phyloP scores from a whole-genome alignment of 345 rosid genomes.

The Gossypium bickii region DNA sequence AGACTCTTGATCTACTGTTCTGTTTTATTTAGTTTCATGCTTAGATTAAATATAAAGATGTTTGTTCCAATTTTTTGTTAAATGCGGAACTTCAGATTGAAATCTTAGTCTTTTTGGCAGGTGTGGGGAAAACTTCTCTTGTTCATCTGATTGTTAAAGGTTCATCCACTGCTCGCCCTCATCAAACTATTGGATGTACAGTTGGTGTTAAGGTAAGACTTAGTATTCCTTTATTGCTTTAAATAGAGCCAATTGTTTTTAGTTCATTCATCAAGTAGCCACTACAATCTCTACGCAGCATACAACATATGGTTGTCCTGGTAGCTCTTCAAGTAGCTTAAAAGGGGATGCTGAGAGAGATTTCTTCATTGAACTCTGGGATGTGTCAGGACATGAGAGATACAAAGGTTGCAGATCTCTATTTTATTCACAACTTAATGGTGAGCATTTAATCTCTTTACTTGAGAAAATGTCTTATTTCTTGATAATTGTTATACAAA shows the following conservation, averaged over 20 bases:
- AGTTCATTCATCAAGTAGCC: constrained; percentile 22
- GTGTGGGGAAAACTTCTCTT: constrained; percentile 94
- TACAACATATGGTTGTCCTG: constrained; percentile 60
- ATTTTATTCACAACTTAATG: constrained; percentile 90
- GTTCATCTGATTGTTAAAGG: constrained; percentile 85
- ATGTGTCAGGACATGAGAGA: constrained; percentile 96
- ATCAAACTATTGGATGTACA: constrained; percentile 95
- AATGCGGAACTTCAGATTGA: constrained; percentile 13
- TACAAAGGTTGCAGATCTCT: constrained; percentile 92
- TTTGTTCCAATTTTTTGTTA: constrained; percentile 1
- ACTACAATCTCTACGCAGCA: constrained; percentile 42
- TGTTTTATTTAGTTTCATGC: neutral
- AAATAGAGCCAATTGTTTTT: neutral
- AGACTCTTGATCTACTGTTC: neutral
- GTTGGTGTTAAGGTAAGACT: constrained; percentile 84
- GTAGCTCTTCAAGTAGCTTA: constrained; percentile 89
- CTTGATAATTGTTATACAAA: neutral
- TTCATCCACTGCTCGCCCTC: constrained; percentile 54
- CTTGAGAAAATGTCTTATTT: constrained; percentile 1
- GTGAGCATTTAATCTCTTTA: constrained; percentile 33
- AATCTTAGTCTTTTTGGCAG: constrained; percentile 31
- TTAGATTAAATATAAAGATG: neutral
- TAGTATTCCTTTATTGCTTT: constrained; percentile 1
- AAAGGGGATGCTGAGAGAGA: constrained; percentile 90
- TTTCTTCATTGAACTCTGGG: constrained; percentile 98